A percentile compares a stretch with the other conserved stretches of the same genome.
These are phyloP conservation scores for Vitis cinerea DNA, from an alignment of 164 flowering plant species.

Conservation along the genomic window DNA sequence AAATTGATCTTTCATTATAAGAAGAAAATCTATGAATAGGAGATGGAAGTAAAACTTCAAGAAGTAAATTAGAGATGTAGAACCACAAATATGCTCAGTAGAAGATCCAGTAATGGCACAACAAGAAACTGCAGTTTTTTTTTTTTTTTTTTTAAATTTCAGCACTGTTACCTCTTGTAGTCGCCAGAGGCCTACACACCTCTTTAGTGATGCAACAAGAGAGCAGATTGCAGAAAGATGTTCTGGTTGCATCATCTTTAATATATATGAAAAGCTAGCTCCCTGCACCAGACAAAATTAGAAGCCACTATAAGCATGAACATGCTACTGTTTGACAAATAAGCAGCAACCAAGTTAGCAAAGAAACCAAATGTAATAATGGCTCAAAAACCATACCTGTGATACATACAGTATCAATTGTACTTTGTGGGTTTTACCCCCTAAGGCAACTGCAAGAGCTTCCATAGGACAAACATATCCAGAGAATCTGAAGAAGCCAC, in stretches of 20 bases:
- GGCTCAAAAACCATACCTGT: constrained; percentile 48
- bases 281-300: constrained; percentile 50
- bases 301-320: constrained; percentile 3
- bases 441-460: constrained; percentile 73
- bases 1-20: background rate
- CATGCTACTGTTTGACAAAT: background rate
- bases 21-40: background rate
- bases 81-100: background rate
- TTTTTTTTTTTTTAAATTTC: background rate
- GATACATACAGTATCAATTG: constrained; percentile 57
- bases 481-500: constrained; percentile 65
- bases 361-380: background rate
- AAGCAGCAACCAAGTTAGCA: background rate
- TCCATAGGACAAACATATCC: constrained; percentile 65
- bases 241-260: constrained; percentile 41
- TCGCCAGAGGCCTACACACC: constrained; percentile 76
- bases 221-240: constrained; percentile 64
- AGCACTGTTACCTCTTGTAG: constrained; percentile 60
- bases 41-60: background rate
- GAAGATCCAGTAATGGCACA: background rate
- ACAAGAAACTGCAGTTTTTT: background rate
- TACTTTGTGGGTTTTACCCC: constrained; percentile 55
- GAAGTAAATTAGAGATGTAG: background rate
- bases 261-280: constrained; percentile 47
- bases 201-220: constrained; percentile 68